These are phyloP conservation scores for Populus deltoides DNA, from an alignment of 345 rosid species.

Conservation along the genomic window DNA sequence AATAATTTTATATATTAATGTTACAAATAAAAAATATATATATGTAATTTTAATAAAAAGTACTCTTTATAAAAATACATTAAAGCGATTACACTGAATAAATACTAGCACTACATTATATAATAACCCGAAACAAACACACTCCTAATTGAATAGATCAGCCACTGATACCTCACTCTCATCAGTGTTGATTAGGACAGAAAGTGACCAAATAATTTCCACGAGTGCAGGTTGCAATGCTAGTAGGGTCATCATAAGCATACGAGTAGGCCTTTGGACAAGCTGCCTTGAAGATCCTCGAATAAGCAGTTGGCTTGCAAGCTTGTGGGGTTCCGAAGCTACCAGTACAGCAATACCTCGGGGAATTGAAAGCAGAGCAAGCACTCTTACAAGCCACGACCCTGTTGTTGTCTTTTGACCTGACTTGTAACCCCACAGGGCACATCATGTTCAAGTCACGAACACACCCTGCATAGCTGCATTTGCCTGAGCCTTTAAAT, in stretches of 20 bases:
- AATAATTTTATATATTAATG: too few relatives aligned
- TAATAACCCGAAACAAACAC: background rate
- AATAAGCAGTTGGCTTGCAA: conserved; percentile 90
- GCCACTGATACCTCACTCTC: background rate
- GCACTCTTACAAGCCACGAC: conserved; percentile 96
- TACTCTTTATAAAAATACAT: too few relatives aligned
- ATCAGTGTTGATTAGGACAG: conserved; percentile 49
- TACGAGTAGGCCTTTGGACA: conserved; percentile 94
- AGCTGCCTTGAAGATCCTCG: conserved; percentile 82
- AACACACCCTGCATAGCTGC: conserved; percentile 87
- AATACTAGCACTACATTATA: background rate
- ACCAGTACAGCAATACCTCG: conserved; percentile 89
- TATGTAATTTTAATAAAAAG: too few relatives aligned
- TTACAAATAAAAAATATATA: too few relatives aligned
- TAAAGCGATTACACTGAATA: too few relatives aligned
- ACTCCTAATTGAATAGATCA: background rate
- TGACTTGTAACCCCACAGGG: conserved; percentile 76
- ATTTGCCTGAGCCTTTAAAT: conserved; percentile 66
- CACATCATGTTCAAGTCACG: conserved; percentile 83
- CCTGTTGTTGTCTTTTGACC: conserved; percentile 46
- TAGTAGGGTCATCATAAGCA: conserved; percentile 91
- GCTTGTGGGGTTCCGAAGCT: conserved; percentile 63
- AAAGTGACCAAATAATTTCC: conserved; percentile 77
- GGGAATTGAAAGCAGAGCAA: conserved; percentile 83
- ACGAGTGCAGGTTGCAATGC: conserved; percentile 73